phyloP scores from a whole-genome alignment of 2,329 filamentous ascomycete genomes.

The Venturia pyrina region DNA sequence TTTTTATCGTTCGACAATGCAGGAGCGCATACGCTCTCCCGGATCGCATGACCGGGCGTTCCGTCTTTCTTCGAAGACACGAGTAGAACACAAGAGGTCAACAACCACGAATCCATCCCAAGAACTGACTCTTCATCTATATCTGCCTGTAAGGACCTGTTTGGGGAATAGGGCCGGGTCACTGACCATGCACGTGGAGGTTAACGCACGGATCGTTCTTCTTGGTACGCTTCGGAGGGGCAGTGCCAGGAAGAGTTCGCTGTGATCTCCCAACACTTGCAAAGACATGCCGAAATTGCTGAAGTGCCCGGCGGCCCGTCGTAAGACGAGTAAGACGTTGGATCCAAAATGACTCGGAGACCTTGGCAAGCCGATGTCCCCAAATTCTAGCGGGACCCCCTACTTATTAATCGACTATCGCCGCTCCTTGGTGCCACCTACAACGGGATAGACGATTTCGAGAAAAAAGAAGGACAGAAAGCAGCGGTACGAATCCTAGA shows the following conservation, averaged over 20 bases:
- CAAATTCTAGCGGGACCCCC: too few species aligned
- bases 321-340: too few species aligned
- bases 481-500: too few species aligned
- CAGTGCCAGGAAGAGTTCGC: neutral
- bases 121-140: neutral
- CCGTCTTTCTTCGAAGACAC: neutral
- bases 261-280: neutral
- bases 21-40: neutral
- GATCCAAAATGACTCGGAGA: too few species aligned
- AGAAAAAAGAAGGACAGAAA: too few species aligned
- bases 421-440: too few species aligned
- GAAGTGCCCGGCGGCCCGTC: too few species aligned
- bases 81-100: neutral
- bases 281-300: neutral
- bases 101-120: neutral
- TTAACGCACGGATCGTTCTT: neutral
- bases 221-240: too few species aligned
- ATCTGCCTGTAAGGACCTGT: neutral
- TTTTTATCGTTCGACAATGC: neutral
- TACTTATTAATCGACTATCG: too few species aligned
- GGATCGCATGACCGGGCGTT: neutral
- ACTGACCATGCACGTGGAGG: neutral
- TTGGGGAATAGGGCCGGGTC: neutral
- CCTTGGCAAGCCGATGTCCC: too few species aligned
- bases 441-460: too few species aligned